These are phyloP conservation scores for Circinella minor DNA, from an alignment of 371 early-diverging fungal genomes.

Conservation along the genomic window DNA sequence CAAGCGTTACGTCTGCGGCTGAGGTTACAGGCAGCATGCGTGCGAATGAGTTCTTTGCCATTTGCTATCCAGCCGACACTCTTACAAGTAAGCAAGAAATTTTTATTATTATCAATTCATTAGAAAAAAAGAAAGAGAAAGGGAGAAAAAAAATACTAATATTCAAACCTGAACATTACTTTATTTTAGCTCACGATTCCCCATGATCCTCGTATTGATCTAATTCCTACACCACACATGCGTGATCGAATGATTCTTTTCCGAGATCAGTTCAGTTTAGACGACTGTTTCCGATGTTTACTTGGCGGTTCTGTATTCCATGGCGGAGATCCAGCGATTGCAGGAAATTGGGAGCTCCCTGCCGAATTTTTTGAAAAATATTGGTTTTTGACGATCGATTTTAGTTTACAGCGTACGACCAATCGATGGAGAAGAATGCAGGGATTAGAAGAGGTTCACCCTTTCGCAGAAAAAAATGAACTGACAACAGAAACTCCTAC, in stretches of 20 bases:
- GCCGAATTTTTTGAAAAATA: slow-evolving; percentile 49
- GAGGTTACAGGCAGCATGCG: slow-evolving; percentile 27
- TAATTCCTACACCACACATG: slow-evolving; percentile 54
- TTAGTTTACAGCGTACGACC: slow-evolving; percentile 27
- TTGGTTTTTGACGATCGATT: slow-evolving; percentile 43
- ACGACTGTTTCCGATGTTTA: slow-evolving; percentile 51
- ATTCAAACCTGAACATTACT: background rate
- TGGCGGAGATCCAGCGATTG: slow-evolving; percentile 51
- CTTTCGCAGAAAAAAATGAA: background rate
- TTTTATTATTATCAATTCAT: background rate
- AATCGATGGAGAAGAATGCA: slow-evolving; percentile 34
- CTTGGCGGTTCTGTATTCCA: slow-evolving; percentile 48
- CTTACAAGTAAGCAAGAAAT: slow-evolving; percentile 29
- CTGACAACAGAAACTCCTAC: background rate
- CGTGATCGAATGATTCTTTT: slow-evolving; percentile 59
- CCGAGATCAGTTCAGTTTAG: slow-evolving; percentile 46
- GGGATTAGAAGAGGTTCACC: slow-evolving; percentile 27
- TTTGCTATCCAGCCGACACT: slow-evolving; percentile 36
- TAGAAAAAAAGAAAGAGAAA: no score
- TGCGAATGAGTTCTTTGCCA: slow-evolving; percentile 27
- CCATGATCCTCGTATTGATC: slow-evolving; percentile 55
- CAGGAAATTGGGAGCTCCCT: slow-evolving; percentile 55
- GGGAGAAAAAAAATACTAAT: background rate
- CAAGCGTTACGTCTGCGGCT: slow-evolving; percentile 33
- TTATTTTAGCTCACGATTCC: slow-evolving; percentile 40